Evolutionary conservation across 805 yeast genomes (phyloP).

Genomic region (Wickerhamiella siamensis): DNA sequence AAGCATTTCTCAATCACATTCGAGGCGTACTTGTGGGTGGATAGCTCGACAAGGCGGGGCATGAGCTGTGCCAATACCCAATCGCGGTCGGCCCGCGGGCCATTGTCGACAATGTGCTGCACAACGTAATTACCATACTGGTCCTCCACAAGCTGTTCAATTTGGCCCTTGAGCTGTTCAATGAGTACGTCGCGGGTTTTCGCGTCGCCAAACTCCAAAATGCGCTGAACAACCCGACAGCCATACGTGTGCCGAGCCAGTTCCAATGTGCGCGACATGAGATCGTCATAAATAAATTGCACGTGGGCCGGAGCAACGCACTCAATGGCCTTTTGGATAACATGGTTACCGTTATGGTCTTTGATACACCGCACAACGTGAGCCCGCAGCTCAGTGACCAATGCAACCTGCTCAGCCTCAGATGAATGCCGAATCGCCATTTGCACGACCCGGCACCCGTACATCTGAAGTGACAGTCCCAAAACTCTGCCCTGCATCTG

Average conservation of each 20-base stretch:
- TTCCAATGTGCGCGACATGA: constrained; percentile 53
- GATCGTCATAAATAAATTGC: constrained; percentile 56
- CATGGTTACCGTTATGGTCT: constrained; percentile 97
- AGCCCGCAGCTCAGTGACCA: constrained; percentile 56
- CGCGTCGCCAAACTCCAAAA: constrained; percentile 60
- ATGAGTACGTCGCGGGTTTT: constrained; percentile 56
- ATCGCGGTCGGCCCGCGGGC: constrained; percentile 42
- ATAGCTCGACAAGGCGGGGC: constrained; percentile 59
- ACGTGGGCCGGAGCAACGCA: constrained; percentile 57
- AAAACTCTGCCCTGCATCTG: constrained; percentile 64
- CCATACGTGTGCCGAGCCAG: constrained; percentile 94
- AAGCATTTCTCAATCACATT: constrained; percentile 95
- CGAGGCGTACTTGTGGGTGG: constrained; percentile 95
- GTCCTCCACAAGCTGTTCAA: constrained; percentile 72
- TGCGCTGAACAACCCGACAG: constrained; percentile 88
- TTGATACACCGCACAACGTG: constrained; percentile 57
- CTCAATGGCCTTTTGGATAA: constrained; percentile 89
- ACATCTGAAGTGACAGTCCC: constrained; percentile 78
- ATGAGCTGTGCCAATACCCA: constrained; percentile 53
- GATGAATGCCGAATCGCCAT: constrained; percentile 68
- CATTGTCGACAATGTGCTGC: constrained; percentile 84
- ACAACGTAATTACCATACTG: constrained; percentile 97
- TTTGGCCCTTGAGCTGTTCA: constrained; percentile 54
- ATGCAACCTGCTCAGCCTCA: constrained; percentile 45
- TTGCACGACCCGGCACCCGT: constrained; percentile 95